Evolutionary conservation across 2,329 filamentous ascomycete species (phyloP), one percentile per base, ranked within the genome.

Genomic region (Thermoascus crustaceus): DNA sequence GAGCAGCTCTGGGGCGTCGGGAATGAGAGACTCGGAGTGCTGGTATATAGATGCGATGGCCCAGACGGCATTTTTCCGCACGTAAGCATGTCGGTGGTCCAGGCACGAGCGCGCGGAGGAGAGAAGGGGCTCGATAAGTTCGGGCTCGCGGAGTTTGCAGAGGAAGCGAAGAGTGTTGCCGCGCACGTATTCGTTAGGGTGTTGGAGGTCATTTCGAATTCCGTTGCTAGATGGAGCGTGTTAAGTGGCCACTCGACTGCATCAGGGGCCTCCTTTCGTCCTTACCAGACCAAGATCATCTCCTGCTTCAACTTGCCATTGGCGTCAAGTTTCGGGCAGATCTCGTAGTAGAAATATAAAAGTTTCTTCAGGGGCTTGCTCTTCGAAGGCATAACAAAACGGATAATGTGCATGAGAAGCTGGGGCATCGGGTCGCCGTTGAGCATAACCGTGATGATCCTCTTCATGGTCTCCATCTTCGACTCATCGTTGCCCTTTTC

Each of bases 331-430:
- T 98, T 98, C 25, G 89, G 91, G 63, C 91, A 96, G 60, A 96
- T 91, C 68, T 98, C 91, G 61, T 96, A 95, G 71, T 98, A 98
- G 64, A 98, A 91, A 68, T 98, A 98, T 37, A 98, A 76, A 42
- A 98, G 75, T 72, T 98, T 98, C 77, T 98, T 98, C 54, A 98
- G 72, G 26, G 82, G 72, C 70, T 98, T 98, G 65, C 84, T 86
- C 71, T 93, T 95, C 45, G 87, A 94, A 9, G 91, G 91, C 91
- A 98, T 98, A 53, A 98, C 88, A 61, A 98, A 98, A 61, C 91
- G 86, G 63, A 98, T 98, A 57, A 98, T 98, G 69, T 96, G 91
- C 91, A 98, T 98, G 52, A 98, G 79, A 13, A 98, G 74, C 50
- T 87, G 81, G 17, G 88, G 83, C 82, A 98, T 91, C 25, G 91